Percentiles rank a stretch among this genome's conserved stretches.
Conservation (phyloP, 148 eudicot genomes). For the Simmondsia chinensis region DNA sequence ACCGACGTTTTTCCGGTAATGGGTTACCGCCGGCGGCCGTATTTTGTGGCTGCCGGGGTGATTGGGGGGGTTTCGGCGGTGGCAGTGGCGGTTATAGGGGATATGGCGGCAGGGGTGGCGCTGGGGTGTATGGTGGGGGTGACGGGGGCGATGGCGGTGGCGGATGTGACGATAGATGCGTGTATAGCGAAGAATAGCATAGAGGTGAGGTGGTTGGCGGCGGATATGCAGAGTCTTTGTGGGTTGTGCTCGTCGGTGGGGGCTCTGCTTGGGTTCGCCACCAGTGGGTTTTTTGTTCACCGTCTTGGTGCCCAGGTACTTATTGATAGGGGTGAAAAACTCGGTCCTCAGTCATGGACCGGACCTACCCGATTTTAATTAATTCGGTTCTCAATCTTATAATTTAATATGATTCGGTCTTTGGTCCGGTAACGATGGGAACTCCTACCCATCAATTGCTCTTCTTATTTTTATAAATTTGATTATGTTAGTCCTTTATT, state of each 20-base stretch:
- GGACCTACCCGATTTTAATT: too few species aligned
- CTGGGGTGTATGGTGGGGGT: conserved; percentile 36
- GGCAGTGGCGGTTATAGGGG: conserved; percentile 17
- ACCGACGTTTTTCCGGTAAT: conserved; percentile 47
- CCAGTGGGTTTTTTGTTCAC: conserved; percentile 53
- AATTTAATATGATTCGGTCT: too few species aligned
- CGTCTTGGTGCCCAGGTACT: conserved; percentile 58
- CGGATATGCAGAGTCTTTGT: conserved; percentile 59
- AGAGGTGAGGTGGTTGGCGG: conserved; percentile 37
- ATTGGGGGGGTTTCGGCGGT: conserved; percentile 32
- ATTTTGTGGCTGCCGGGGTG: conserved; percentile 31
- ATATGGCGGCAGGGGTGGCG: conserved; percentile 23
- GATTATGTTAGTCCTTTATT: too few species aligned
- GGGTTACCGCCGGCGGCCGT: conserved; percentile 45
- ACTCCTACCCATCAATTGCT: too few species aligned
- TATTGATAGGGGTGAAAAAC: too few species aligned
- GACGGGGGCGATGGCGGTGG: conserved; percentile 31
- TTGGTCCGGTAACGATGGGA: too few species aligned
- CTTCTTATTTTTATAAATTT: too few species aligned
- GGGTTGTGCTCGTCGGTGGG: conserved; percentile 42
- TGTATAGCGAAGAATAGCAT: conserved; percentile 53
- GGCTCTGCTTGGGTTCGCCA: conserved; percentile 39
- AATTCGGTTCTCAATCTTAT: too few species aligned
- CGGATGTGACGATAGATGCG: conserved; percentile 48
- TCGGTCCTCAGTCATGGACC: too few species aligned